Evolutionary conservation across 306 rosid species (phyloP), one percentile per base, ranked within the genome.

Genomic region (Medicago ruthenica): DNA sequence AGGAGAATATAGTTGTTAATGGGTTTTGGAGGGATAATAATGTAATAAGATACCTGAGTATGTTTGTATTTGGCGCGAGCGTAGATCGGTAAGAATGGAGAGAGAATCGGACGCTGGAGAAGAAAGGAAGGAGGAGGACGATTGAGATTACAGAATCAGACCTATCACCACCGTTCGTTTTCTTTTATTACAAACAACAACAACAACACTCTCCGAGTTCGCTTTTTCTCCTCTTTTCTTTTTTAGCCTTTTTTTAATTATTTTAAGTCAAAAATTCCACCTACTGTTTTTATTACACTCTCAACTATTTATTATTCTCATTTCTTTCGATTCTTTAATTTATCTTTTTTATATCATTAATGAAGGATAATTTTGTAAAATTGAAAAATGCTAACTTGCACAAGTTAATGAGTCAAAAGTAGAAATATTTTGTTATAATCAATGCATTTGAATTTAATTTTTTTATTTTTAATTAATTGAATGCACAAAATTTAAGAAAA

Each of bases 101-200:
- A 40, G 70, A 55, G 86, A 86, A 94, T 95, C 99, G 97, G 97
- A 96, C 98, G 98, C 93, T 96, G 98, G 94, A 92, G 88, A 96
- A 90, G 98, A 83, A 12, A 87, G 87, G 86, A 86, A 85, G 76
- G 27, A 83, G 85, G 92, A 87, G 92, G 92, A 94, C 97, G 95
- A 82, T 79, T 83, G 76, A 84, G 99, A 96, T 96, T 81, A 77
- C 81, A 90, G 87, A 75, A 12, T 1, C 17, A 80, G 76, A 73
- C 57, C 77, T 96, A 96, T 96, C 99, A 90, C 72, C 91, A 89
- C 98, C 97, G 98, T 92, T 81, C 86, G 97, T 90, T 96, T 87
- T 60, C 70, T 80, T 82, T 67, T 76, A 57, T 84, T 73, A 54
- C n/a, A n/a, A n/a, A n/a, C n/a, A n/a, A n/a, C n/a, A n/a, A n/a